Percentiles rank a stretch among this genome's conserved stretches.
Evolutionary conservation across 768 basidiomycete genomes (phyloP).

Genomic region (Kwoniella mangroviensis): DNA sequence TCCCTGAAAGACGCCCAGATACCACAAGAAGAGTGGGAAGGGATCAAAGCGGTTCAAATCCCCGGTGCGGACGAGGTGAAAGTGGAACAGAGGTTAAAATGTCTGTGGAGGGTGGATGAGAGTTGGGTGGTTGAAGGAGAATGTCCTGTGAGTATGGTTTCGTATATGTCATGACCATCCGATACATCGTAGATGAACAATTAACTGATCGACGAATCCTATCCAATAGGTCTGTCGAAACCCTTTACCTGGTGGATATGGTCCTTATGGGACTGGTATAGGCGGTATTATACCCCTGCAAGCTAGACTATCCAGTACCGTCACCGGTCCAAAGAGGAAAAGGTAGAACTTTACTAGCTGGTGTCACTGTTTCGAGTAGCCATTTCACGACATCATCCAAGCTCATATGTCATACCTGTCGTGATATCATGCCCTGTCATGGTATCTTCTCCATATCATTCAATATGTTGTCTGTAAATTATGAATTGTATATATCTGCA

Average conservation of each 20-base stretch:
- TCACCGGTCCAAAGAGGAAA: constrained; percentile 4
- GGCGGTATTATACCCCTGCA: constrained; percentile 20
- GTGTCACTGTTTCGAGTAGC: too few species aligned
- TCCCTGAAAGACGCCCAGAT: constrained; percentile 11
- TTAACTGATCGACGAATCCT: background rate
- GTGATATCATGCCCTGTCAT: too few species aligned
- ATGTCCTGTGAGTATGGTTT: constrained; percentile 45
- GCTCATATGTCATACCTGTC: too few species aligned
- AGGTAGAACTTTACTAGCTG: background rate
- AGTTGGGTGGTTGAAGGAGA: constrained; percentile 46
- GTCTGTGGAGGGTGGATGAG: constrained; percentile 45
- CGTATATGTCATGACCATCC: background rate
- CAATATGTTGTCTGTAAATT: too few species aligned
- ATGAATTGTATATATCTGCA: too few species aligned
- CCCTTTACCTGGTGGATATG: constrained; percentile 23
- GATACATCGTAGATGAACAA: too few species aligned
- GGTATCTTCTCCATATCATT: too few species aligned
- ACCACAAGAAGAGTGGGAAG: constrained; percentile 8
- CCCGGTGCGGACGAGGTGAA: constrained; percentile 17
- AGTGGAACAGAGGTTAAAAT: constrained; percentile 35
- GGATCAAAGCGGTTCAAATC: constrained; percentile 1
- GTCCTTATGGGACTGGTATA: constrained; percentile 20
- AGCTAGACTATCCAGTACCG: constrained; percentile 9
- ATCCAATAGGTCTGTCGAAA: constrained; percentile 26
- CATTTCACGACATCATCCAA: too few species aligned